Base-by-base conservation (phyloP, 257 asterid genomes). In the Leonotis leonurus region DNA sequence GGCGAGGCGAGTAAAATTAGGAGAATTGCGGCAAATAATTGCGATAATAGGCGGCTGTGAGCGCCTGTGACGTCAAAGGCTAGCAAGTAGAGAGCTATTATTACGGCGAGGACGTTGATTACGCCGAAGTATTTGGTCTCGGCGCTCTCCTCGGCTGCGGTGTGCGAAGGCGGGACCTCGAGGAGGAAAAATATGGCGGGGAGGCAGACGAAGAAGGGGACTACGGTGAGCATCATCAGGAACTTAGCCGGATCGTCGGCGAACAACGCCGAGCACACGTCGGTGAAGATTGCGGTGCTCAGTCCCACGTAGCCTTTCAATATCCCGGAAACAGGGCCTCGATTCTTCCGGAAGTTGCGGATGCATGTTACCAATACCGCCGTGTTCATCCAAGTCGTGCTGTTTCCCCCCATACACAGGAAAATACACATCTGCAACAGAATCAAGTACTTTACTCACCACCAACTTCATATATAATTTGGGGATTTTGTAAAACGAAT, bases 371-470 rank as follows among this genome's bases (percentile, higher is more conserved):
- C 98, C 27, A 91, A 72, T 56, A 91, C 48, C 7, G 98, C 98
- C 0, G 98, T 91, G 81, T 91, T 91, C 98, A 91, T 91, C 98
- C 98, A 91, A 5, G 98, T 91, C 13, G 96, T 86, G 69, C 96
- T 88, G 87, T 91, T 91, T 0, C 98, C 98, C 4, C 96, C 98
- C 98, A 91, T 81, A 77, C 99, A 93, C 35, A 93, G 77, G 58
- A 93, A 85, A 18, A 93, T 70, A 33, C 87, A 80, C 99, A 93
- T 93, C 93, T 85, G 75, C 72, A 71, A 12, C 57, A 30, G 52
- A 67, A 1, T 37, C 33, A 49, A 17, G 36, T 35, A 29, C 13
- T 53, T 25, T n/a, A n/a, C n/a, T n/a, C n/a, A n/a, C n/a, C n/a
- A n/a, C n/a, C n/a, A n/a, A 14, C 30, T 21, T 41, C 25, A 13